phyloP scores from a whole-genome alignment of 257 asterid genomes.

The Linderniella brevidens region DNA sequence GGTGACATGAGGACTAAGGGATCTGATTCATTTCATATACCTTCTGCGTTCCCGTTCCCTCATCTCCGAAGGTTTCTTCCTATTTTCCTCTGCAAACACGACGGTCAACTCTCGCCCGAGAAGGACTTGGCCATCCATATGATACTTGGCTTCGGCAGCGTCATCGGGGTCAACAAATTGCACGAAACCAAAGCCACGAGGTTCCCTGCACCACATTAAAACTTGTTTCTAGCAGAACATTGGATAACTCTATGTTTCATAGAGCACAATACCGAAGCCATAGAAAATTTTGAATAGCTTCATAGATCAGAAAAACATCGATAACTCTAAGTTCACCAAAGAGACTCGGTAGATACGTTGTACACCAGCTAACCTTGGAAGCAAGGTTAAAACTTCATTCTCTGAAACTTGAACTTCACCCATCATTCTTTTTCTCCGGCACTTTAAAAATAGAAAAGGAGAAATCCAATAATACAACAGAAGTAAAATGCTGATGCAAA shows the following conservation, averaged over 20 bases:
- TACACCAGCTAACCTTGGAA: too few species aligned
- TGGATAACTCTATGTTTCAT: background rate
- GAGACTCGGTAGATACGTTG: too few species aligned
- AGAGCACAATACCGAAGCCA: background rate
- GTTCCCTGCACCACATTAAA: slow-evolving; percentile 33
- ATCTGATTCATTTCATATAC: slow-evolving; percentile 8
- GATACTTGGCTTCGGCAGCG: slow-evolving; percentile 74
- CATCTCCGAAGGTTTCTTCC: slow-evolving; percentile 68
- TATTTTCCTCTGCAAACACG: slow-evolving; percentile 8
- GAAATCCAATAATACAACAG: too few species aligned
- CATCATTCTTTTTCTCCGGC: too few species aligned
- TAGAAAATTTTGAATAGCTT: too few species aligned
- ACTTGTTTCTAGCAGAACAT: background rate
- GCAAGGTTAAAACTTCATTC: too few species aligned
- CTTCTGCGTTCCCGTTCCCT: slow-evolving; percentile 39
- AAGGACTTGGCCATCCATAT: slow-evolving; percentile 51
- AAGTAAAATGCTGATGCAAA: too few species aligned
- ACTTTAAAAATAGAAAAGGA: too few species aligned
- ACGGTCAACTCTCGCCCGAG: slow-evolving; percentile 13
- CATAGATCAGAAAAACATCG: too few species aligned
- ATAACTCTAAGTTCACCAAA: too few species aligned
- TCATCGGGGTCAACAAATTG: slow-evolving; percentile 58
- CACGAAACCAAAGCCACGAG: slow-evolving; percentile 85
- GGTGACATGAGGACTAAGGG: background rate
- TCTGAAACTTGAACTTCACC: too few species aligned